Evolutionary conservation across 2,329 filamentous ascomycete species (phyloP), one percentile per base, ranked within the genome.

Genomic region (Trichoderma cornu-damae): DNA sequence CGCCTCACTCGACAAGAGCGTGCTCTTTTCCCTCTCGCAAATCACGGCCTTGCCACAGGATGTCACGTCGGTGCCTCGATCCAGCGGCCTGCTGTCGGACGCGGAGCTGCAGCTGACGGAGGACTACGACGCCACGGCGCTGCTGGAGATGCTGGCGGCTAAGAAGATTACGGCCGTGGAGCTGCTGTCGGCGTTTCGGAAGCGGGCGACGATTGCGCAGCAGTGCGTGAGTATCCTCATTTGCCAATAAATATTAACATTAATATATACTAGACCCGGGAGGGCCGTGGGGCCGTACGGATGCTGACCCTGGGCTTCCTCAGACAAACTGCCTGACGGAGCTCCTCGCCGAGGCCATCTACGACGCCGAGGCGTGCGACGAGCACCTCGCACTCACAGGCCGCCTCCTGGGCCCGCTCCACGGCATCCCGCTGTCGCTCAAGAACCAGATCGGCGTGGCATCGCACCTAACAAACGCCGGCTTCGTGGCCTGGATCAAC

Each of bases 321-420:
- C n/a, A 55, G 57, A 48, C 51, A 34, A 59, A 59, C 32, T 59
- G 57, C 34, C 34, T 59, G 24, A 55, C 50, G 5, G 57, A 59
- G 18, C 49, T 59, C 34, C 51, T 59, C 24, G 18, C 43, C 12
- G 57, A 59, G 24, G 50, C 50, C 50, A 40, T 59, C 40, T 54
- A 47, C 30, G 50, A 48, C 18, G 57, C 57, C 22, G 50, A 56
- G 32, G 50, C 50, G 18, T 47, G 40, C n/a, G 57, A 59, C 37
- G 26, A 55, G 22, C 35, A 59, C 18, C 49, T 55, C 26, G 57
- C 40, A 26, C 22, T 48, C 24, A 46, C 50, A 4, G 57, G 57
- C 12, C 46, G 34, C 35, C 50, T 47, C 40, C 30, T 47, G 32
- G 57, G 57, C 22, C 57, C 57, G 11, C 57, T 59, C n/a, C 57